A percentile compares a stretch with the other conserved stretches of the same genome.
Conservation (phyloP, 148 eudicot genomes). For the Drosera capensis region DNA sequence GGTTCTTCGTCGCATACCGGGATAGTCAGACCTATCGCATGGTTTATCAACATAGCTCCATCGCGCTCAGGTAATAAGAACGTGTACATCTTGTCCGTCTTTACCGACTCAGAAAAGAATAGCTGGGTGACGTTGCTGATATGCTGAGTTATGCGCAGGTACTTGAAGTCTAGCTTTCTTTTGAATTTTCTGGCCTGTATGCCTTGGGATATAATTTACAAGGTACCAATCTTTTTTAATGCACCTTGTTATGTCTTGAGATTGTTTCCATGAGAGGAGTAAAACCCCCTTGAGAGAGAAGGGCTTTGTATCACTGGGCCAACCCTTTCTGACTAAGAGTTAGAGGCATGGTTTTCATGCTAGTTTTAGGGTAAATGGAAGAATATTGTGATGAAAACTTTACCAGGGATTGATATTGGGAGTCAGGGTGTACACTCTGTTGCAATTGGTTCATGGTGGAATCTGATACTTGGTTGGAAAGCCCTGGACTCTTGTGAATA, state of each 20-base stretch:
- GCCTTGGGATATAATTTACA: conserved; percentile 89
- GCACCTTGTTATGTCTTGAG: not conserved
- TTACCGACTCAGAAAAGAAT: not conserved
- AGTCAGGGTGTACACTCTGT: too few species aligned
- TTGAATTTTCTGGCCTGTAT: conserved; percentile 66
- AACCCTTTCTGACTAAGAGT: too few species aligned
- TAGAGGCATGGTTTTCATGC: too few species aligned
- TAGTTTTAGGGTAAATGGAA: too few species aligned
- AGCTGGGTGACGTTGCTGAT: not conserved
- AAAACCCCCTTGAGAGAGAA: not conserved
- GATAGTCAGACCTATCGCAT: conserved; percentile 63
- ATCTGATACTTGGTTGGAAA: too few species aligned
- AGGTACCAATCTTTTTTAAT: conserved; percentile 28
- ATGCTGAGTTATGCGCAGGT: conserved; percentile 24
- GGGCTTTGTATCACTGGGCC: not conserved
- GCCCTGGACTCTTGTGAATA: too few species aligned
- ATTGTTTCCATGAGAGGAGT: not conserved
- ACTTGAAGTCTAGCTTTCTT: conserved; percentile 67
- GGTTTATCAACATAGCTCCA: conserved; percentile 42
- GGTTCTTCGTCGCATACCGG: conserved; percentile 76
- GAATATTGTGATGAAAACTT: too few species aligned
- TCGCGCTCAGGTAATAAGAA: conserved; percentile 48
- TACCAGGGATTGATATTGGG: too few species aligned
- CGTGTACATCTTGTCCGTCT: conserved; percentile 1
- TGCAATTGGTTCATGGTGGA: too few species aligned